A percentile compares a stretch with the other conserved stretches of the same genome.
These are phyloP conservation scores for Paracamarosporium sp. DNA, from an alignment of 2,329 filamentous ascomycete genomes.

Conservation along the genomic window DNA sequence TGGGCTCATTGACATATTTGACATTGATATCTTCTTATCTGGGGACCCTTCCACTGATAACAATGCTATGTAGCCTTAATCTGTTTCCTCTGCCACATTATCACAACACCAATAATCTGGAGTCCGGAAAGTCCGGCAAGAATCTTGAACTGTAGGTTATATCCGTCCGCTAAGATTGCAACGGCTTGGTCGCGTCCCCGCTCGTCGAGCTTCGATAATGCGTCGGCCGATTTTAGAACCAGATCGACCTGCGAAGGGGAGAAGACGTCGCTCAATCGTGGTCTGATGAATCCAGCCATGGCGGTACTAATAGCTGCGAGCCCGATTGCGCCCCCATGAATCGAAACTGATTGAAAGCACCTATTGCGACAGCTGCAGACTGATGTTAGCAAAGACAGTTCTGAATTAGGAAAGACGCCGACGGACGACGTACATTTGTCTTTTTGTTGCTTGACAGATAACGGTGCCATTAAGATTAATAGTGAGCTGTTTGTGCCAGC, in stretches of 20 bases:
- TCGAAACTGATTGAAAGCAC: not conserved
- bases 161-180: not conserved
- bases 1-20: too few species aligned
- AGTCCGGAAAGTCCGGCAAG: not conserved
- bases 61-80: too few species aligned
- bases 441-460: not conserved
- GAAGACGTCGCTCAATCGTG: too few species aligned
- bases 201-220: too few species aligned
- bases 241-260: not conserved
- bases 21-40: too few species aligned
- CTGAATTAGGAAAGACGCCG: not conserved
- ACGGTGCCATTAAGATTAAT: not conserved
- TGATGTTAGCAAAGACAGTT: constrained; percentile 8
- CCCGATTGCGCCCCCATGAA: not conserved
- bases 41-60: too few species aligned
- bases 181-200: too few species aligned
- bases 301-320: not conserved
- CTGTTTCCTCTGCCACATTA: not conserved
- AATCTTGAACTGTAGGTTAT: not conserved
- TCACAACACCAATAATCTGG: not conserved
- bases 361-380: constrained; percentile 7
- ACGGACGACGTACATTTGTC: not conserved
- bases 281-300: too few species aligned
- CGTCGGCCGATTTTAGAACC: too few species aligned
- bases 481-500: not conserved